Percentiles rank a stretch among this genome's conserved stretches.
phyloP scores from a whole-genome alignment of 1,284 basidiomycete genomes.

The Leccinum variabile region DNA sequence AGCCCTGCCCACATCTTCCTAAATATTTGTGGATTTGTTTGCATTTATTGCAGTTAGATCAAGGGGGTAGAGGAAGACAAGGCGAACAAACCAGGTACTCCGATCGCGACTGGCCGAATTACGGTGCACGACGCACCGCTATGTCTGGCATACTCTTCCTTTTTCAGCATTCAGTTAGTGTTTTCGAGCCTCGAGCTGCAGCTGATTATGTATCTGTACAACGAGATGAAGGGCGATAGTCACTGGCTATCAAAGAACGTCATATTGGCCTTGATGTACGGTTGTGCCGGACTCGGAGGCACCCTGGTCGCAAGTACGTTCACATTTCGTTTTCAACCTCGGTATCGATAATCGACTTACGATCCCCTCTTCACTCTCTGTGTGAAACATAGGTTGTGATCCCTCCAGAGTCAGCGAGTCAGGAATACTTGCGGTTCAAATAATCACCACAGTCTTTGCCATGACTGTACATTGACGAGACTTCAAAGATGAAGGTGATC shows the following conservation, averaged over 20 bases:
- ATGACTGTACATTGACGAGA: slow-evolving; percentile 39
- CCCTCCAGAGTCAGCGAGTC: slow-evolving; percentile 23
- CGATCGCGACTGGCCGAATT: slow-evolving; percentile 41
- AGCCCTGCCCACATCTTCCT: slow-evolving; percentile 26
- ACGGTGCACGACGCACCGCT: slow-evolving; percentile 34
- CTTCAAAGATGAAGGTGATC: no score
- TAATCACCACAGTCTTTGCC: slow-evolving; percentile 29
- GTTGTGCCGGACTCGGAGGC: slow-evolving; percentile 40
- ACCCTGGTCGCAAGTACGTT: slow-evolving; percentile 38
- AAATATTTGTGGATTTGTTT: slow-evolving; percentile 43
- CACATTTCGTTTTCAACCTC: neutral
- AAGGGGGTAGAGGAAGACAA: slow-evolving; percentile 41
- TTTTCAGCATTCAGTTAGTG: slow-evolving; percentile 33
- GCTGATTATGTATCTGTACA: slow-evolving; percentile 36
- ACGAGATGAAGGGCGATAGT: slow-evolving; percentile 38
- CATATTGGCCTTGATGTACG: slow-evolving; percentile 40
- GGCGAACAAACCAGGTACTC: slow-evolving; percentile 42
- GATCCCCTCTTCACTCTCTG: neutral
- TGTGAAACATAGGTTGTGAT: slow-evolving; percentile 13
- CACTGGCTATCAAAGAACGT: slow-evolving; percentile 40
- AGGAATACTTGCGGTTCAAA: slow-evolving; percentile 24
- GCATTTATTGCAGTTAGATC: slow-evolving; percentile 44
- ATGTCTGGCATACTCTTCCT: slow-evolving; percentile 36
- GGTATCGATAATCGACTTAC: neutral
- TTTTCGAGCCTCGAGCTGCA: slow-evolving; percentile 36